These are phyloP conservation scores for Litsea cubeba DNA, from an alignment of 164 flowering plant species.

Conservation along the genomic window DNA sequence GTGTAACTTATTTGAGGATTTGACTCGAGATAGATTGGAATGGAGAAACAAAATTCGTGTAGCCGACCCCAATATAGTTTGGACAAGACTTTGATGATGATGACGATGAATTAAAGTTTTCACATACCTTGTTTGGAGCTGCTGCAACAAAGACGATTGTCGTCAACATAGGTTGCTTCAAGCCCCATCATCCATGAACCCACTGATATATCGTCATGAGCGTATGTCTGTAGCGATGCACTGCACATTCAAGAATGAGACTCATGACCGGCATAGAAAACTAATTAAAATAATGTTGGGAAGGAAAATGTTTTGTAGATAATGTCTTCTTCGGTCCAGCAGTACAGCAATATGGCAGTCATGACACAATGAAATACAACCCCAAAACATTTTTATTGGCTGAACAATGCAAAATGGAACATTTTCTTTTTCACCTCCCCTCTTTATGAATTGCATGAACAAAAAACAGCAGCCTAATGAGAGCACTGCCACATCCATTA, in stretches of 20 bases:
- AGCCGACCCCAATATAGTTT: no score
- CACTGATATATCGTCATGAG: conserved; percentile 83
- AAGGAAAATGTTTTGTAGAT: background rate
- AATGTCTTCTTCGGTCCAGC: background rate
- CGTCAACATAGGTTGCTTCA: conserved; percentile 82
- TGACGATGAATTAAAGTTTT: no score
- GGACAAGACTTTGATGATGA: no score
- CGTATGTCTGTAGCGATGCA: conserved; percentile 79
- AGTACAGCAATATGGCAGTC: background rate
- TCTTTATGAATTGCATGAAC: no score
- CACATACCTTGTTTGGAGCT: conserved; percentile 63
- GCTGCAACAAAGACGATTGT: conserved; percentile 79
- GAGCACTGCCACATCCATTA: no score
- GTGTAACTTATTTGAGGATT: no score
- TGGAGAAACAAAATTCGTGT: no score
- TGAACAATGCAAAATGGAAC: no score
- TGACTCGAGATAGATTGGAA: no score
- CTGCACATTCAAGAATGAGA: conserved; percentile 36
- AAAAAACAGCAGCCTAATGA: no score
- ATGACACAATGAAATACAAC: background rate
- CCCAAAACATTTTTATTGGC: no score
- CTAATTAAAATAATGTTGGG: background rate
- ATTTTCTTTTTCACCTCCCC: no score
- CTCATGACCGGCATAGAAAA: background rate
- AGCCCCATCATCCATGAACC: conserved; percentile 99